phyloP scores from a whole-genome alignment of 2,329 filamentous ascomycete species.

The Stagonosporopsis tanaceti region DNA sequence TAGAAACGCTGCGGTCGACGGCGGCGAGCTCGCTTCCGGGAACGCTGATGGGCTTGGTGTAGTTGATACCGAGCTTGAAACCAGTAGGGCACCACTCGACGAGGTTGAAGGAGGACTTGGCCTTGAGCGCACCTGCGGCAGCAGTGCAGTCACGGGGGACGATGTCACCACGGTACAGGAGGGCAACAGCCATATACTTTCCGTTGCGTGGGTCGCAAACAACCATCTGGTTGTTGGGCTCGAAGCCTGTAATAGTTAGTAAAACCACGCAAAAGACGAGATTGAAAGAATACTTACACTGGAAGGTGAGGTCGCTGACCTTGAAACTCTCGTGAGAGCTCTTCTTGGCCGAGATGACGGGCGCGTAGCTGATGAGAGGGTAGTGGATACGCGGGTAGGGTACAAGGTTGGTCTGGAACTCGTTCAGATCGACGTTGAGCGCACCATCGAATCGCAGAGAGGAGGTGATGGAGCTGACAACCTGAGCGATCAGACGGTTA shows the following conservation, averaged over 20 bases:
- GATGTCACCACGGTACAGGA: conserved; percentile 75
- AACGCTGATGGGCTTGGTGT: conserved; percentile 83
- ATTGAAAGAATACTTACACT: conserved; percentile 59
- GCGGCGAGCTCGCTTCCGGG: conserved; percentile 97
- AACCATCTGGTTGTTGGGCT: conserved; percentile 82
- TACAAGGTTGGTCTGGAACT: conserved; percentile 80
- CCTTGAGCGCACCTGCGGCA: conserved; percentile 72
- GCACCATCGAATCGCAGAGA: conserved; percentile 76
- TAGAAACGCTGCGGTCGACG: conserved; percentile 92
- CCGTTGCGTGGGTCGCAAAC: conserved; percentile 77
- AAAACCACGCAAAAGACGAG: not conserved
- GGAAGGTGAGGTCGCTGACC: conserved; percentile 77
- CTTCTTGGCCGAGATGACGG: conserved; percentile 75
- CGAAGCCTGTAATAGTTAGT: conserved; percentile 65
- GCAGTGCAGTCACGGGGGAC: conserved; percentile 74
- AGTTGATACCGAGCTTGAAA: conserved; percentile 80
- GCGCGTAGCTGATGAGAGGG: conserved; percentile 75
- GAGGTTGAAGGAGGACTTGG: conserved; percentile 75
- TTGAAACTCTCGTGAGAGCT: conserved; percentile 89
- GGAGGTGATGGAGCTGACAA: conserved; percentile 77
- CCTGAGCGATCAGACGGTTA: conserved; percentile 76
- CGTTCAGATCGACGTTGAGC: conserved; percentile 77
- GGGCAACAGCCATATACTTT: conserved; percentile 79
- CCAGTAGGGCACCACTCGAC: conserved; percentile 80
- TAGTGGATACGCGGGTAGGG: conserved; percentile 79